phyloP scores from a whole-genome alignment of 2,329 filamentous ascomycete species.

The Pyricularia pennisetigena region DNA sequence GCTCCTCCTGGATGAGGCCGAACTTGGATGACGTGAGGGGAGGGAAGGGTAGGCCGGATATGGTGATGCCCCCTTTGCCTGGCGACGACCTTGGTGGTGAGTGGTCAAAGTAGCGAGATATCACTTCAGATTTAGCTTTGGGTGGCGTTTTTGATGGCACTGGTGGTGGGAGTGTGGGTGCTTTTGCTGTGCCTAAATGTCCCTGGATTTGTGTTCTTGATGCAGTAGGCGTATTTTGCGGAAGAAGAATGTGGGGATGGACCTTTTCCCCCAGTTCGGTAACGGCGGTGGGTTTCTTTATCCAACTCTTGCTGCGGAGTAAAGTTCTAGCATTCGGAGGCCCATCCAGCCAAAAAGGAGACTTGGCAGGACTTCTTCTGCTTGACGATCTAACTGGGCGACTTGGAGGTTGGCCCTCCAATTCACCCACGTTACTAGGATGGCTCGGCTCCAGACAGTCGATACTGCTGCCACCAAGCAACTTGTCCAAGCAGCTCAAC shows the following conservation, averaged over 20 bases:
- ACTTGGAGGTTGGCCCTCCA: neutral
- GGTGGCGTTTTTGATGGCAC: slow-evolving; percentile 1
- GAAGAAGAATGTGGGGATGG: neutral
- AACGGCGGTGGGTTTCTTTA: neutral
- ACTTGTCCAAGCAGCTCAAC: neutral
- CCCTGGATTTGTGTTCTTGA: neutral
- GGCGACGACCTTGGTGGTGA: slow-evolving; percentile 3
- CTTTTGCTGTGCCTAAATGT: neutral
- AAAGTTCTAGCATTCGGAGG: neutral
- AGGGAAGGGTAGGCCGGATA: slow-evolving; percentile 56
- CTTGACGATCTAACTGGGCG: neutral
- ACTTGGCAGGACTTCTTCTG: neutral
- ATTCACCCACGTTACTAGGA: neutral
- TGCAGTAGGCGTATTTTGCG: neutral
- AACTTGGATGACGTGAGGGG: slow-evolving; percentile 53
- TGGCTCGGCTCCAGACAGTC: no score
- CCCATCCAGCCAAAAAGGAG: slow-evolving; percentile 5
- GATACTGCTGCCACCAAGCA: neutral
- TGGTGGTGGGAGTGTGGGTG: slow-evolving; percentile 2
- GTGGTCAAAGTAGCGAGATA: slow-evolving; percentile 23
- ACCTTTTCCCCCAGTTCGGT: neutral
- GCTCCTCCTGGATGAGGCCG: slow-evolving; percentile 75
- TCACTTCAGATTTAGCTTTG: slow-evolving; percentile 16
- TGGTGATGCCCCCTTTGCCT: slow-evolving; percentile 14
- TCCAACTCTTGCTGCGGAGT: neutral